Conservation (phyloP, 2,329 filamentous ascomycete genomes). For the Apiospora sp. region DNA sequence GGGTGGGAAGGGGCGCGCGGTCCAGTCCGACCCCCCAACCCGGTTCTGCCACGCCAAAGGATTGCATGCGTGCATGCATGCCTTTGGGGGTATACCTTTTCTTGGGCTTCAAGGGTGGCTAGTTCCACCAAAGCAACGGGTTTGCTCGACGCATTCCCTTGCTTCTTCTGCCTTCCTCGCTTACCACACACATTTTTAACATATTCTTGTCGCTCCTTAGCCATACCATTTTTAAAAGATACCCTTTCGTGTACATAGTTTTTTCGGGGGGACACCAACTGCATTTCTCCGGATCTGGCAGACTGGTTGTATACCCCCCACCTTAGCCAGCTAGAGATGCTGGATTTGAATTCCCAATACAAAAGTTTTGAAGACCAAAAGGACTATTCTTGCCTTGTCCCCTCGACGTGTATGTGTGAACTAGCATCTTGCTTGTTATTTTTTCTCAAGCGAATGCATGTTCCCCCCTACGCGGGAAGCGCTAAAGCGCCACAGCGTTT, state of each 20-base stretch:
- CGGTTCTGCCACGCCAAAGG: neutral
- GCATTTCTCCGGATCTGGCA: neutral
- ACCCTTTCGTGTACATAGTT: slow-evolving; percentile 24
- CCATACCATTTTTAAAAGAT: slow-evolving; percentile 5
- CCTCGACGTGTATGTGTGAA: neutral
- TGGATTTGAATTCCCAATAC: neutral
- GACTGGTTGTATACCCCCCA: neutral
- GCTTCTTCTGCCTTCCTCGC: neutral
- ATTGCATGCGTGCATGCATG: neutral
- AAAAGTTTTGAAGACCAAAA: neutral
- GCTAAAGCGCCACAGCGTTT: neutral
- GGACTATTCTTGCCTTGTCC: neutral
- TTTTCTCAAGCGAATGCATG: neutral
- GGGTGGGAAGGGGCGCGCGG: neutral
- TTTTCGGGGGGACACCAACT: neutral
- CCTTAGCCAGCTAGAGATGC: slow-evolving; percentile 2
- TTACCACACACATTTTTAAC: neutral
- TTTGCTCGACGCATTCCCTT: slow-evolving; percentile 20
- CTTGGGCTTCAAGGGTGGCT: slow-evolving; percentile 14
- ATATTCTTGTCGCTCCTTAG: slow-evolving; percentile 16
- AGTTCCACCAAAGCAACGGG: slow-evolving; percentile 13
- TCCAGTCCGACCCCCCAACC: neutral
- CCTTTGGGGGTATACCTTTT: neutral
- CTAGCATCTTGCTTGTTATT: neutral
- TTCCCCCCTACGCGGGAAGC: neutral